Base-by-base conservation (phyloP, 2,329 filamentous ascomycete species). In the Bipolaris oryzae region DNA sequence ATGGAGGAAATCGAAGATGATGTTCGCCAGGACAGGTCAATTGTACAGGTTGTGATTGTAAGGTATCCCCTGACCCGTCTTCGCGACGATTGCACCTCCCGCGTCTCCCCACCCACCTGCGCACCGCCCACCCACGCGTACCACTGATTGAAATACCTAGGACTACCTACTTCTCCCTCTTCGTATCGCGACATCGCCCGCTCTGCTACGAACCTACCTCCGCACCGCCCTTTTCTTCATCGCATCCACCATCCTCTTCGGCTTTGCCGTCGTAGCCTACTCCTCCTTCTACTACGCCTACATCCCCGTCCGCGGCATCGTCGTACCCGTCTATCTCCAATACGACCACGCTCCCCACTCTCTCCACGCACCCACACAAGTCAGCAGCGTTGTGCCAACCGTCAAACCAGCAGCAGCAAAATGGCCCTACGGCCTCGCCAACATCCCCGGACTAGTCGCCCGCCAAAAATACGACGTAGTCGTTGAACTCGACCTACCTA, bases 391-490 rank as follows among this genome's bases (percentile, higher is more conserved):
- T n/a, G n/a, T 21, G 6, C 33, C 50, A 13, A 66, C 53, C 18
- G 50, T 45, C 2, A 47, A 56, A 20, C n/a, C n/a, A n/a, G 21
- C 21, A 21, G 16, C 23, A 16, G n/a, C 49, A 23, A 68, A 61
- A 53, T 70, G 66, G 64, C 85, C 85, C 0, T 81, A 83, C 73
- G 86, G 84, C n/a, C 78, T 78, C 1, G 80, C 80, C 2, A 69
- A 74, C 16, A 73, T 88, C 11, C 50, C 61, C 1, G 69, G 67
- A 1, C 63, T 63, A 66, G 80, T 18, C 81, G 85, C 44, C 79
- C 95, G 60, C 44, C 94, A 97, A 74, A 84, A 88, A 45, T 99
- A 99, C 81, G 92, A 98, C 74, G 84, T 99, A 39, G 83, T 85
- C 5, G 82, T 98, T 1, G 81, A 86, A 20, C 82, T 99, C 31